Evolutionary conservation across 805 yeast species (phyloP).

Genomic region (Yamadazyma laniorum): DNA sequence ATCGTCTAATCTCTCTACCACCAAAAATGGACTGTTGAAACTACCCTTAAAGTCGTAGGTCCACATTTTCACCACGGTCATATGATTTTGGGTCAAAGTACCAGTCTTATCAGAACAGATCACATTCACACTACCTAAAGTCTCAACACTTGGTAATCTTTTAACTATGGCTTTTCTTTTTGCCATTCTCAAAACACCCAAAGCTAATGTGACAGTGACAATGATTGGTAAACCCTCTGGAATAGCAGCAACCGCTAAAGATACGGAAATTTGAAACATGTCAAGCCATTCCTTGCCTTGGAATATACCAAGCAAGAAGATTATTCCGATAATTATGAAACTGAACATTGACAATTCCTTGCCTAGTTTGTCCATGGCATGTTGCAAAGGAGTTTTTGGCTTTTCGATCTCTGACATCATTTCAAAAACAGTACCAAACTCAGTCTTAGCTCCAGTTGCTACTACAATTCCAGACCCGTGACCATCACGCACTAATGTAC

Average conservation of each 20-base stretch:
- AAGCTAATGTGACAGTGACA: slow-evolving; percentile 94
- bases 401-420: slow-evolving; percentile 95
- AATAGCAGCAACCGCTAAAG: slow-evolving; percentile 97
- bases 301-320: slow-evolving; percentile 82
- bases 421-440: slow-evolving; percentile 90
- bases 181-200: slow-evolving; percentile 97
- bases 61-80: slow-evolving; percentile 87
- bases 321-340: slow-evolving; percentile 86
- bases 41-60: slow-evolving; percentile 55
- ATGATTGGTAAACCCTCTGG: slow-evolving; percentile 99
- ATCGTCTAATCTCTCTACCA: slow-evolving; percentile 48
- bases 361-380: slow-evolving; percentile 93
- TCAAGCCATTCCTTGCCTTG: slow-evolving; percentile 96
- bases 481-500: slow-evolving; percentile 95
- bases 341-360: slow-evolving; percentile 82
- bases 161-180: slow-evolving; percentile 90
- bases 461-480: slow-evolving; percentile 91
- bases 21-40: slow-evolving; percentile 38
- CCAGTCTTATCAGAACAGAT: slow-evolving; percentile 87
- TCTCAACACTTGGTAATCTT: slow-evolving; percentile 91
- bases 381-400: slow-evolving; percentile 96
- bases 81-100: slow-evolving; percentile 84
- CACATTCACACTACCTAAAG: slow-evolving; percentile 90
- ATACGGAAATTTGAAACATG: slow-evolving; percentile 96
- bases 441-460: slow-evolving; percentile 86